Evolutionary conservation across 2,329 filamentous ascomycete genomes (phyloP), one percentile per base, ranked within the genome.

Genomic region (Aspergillus tanneri): DNA sequence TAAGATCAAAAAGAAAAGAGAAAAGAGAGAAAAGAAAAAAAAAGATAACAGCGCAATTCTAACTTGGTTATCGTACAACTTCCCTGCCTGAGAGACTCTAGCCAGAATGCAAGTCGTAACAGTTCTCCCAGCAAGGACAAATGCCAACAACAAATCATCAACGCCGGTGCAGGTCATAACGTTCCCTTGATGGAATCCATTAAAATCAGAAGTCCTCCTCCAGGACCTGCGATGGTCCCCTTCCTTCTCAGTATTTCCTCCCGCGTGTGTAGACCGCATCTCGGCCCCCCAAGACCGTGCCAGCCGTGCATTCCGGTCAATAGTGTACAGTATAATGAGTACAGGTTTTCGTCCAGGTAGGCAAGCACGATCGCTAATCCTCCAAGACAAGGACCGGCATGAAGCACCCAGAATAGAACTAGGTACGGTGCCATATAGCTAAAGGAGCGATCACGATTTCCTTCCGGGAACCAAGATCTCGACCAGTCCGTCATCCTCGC

Each of bases 381-480:
- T 38, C 34, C 36, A 46, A 34, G 16, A n/a, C n/a, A n/a, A n/a
- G n/a, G n/a, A n/a, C n/a, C n/a, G n/a, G n/a, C n/a, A n/a, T n/a
- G n/a, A n/a, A n/a, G n/a, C n/a, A n/a, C n/a, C n/a, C n/a, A n/a
- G n/a, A n/a, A n/a, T n/a, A n/a, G n/a, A n/a, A n/a, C n/a, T n/a
- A n/a, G n/a, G n/a, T n/a, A n/a, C n/a, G n/a, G n/a, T n/a, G n/a
- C n/a, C n/a, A n/a, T n/a, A n/a, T n/a, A n/a, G n/a, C n/a, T 35
- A 23, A 32, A 32, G 12, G 32, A 25, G 22, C 14, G 54, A 52
- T 25, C 64, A 66, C 42, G 65, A 58, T 52, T 69, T 71, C 43
- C 64, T 67, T 34, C 69, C 66, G 25, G 72, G 72, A 32, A 75
- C 71, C 23, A 73, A 52, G 37, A 75, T 76, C 51, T 75, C 72